Evolutionary conservation across 2,329 filamentous ascomycete species (phyloP), one percentile per base, ranked within the genome.

Genomic region (Acrocalymma vagum): DNA sequence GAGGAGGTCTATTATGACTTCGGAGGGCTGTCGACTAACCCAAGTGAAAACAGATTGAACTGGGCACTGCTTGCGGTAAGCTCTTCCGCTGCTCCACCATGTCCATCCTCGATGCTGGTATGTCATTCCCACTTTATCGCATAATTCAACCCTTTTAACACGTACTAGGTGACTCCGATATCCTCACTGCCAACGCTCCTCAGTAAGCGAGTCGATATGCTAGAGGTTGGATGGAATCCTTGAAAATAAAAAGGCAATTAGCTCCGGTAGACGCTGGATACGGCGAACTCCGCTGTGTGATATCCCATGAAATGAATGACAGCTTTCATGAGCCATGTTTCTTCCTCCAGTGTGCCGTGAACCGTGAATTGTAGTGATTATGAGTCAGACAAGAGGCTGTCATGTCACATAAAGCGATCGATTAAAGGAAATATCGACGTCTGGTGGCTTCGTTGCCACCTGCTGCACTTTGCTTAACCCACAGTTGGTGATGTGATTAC

Each of bases 41-140:
- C 65, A 54, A 71, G 48, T 63, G 51, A 55, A 50, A 70, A 75
- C 75, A 97, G 92, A 96, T 97, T 73, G 94, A 97, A 82, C 84
- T 99, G 62, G 94, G 94, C 71, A 97, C 92, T 72, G 92, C 91
- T 65, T 96, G 92, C 81, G 94, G 94, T 83, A 97, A 97, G 83
- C 88, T 99, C 73, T 99, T 95, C 88, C 85, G 91, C 66, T 95
- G 90, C 86, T 93, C 90, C 62, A 96, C 92, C 78, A 95, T 99
- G 88, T 87, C 92, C 66, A 88, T 97, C 72, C 81, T 97, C 62
- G 94, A 99, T 78, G 91, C 92, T 73, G 94, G 93, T 66, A 60
- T 49, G 63, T 63, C 35, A 14, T 20, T 6, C 8, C 29, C 29
- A 6, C 17, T n/a, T 9, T 21, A 10, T 21, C 29, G 25, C 3